Conservation (phyloP, 345 rosid genomes). For the Murraya koenigii region DNA sequence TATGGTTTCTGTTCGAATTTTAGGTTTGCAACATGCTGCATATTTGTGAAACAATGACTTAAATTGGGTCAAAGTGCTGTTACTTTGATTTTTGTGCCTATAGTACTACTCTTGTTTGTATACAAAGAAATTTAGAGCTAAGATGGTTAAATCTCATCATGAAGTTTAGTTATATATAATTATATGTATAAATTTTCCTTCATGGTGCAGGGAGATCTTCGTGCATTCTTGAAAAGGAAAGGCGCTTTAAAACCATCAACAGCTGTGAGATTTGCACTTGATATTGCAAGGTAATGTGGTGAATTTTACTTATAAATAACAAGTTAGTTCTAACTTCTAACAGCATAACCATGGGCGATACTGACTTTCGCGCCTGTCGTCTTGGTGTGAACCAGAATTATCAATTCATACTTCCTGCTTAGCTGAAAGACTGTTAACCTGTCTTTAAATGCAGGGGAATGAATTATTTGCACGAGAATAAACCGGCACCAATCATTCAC, state of each 20-base stretch:
- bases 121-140: neutral
- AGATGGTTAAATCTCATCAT: neutral
- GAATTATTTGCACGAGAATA: slow-evolving; percentile 90
- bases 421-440: slow-evolving; percentile 14
- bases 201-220: slow-evolving; percentile 71
- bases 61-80: neutral
- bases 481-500: slow-evolving; percentile 86
- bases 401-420: neutral
- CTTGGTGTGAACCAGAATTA: neutral
- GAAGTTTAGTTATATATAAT: neutral
- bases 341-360: neutral
- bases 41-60: neutral
- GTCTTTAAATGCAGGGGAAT: slow-evolving; percentile 64
- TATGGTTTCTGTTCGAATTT: neutral
- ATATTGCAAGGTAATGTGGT: slow-evolving; percentile 75
- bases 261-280: slow-evolving; percentile 83
- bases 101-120: neutral
- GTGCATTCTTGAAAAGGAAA: slow-evolving; percentile 52
- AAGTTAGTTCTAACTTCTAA: neutral
- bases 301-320: neutral
- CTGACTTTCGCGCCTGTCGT: neutral
- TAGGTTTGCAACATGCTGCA: too few relatives aligned
- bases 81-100: neutral
- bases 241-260: slow-evolving; percentile 52
- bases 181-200: neutral